Conservation (phyloP, 169 alveolate genomes). For the Eimeria praecox region DNA sequence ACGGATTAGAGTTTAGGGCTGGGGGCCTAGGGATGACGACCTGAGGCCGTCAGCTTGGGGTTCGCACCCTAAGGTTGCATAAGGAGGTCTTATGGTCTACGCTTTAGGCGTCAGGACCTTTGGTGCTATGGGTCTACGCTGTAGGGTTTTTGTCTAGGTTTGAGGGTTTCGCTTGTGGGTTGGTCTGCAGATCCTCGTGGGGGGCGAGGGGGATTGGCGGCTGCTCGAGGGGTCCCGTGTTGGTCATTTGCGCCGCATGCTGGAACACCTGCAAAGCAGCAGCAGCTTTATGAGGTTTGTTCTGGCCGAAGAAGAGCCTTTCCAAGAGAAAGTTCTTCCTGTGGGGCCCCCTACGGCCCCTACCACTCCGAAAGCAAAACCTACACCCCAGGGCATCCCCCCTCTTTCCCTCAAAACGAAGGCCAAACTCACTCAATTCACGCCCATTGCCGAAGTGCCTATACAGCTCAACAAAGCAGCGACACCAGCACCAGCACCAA, state of each 20-base stretch:
- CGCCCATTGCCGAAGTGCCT: constrained; percentile 50
- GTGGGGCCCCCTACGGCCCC: constrained; percentile 19
- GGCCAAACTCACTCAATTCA: neutral
- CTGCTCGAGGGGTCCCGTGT: constrained; percentile 62
- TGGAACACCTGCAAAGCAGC: constrained; percentile 13
- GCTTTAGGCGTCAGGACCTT: neutral
- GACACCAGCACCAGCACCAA: constrained; percentile 13
- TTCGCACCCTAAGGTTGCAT: neutral
- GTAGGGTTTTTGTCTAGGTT: neutral
- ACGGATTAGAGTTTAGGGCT: constrained; percentile 13
- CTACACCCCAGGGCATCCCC: neutral
- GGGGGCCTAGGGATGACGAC: neutral
- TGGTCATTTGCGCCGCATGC: neutral
- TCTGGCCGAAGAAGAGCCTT: neutral
- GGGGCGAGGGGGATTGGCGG: constrained; percentile 54
- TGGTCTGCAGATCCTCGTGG: constrained; percentile 58
- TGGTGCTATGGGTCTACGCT: neutral
- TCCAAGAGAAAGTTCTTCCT: neutral
- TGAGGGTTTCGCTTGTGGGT: neutral
- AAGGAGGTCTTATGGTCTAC: neutral
- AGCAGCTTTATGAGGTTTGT: neutral
- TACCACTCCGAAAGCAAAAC: neutral
- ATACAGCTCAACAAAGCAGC: constrained; percentile 5
- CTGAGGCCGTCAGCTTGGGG: neutral
- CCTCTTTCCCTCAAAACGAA: constrained; percentile 26